phyloP scores from a whole-genome alignment of 1,139 yeast species.

The Nakaseomyces kungkrabaensis region DNA sequence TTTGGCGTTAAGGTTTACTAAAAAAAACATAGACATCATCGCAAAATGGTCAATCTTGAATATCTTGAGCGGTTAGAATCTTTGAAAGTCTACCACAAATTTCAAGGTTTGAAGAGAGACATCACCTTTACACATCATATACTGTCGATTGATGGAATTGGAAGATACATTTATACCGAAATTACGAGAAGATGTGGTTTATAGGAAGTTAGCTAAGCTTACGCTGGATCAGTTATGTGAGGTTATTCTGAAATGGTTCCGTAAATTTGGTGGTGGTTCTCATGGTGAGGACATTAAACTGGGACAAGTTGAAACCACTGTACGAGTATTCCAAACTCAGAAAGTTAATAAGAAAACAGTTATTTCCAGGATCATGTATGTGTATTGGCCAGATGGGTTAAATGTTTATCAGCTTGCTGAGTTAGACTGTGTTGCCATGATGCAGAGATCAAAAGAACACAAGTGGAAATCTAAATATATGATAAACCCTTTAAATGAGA shows the following conservation, averaged over 20 bases:
- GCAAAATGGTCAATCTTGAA: no score
- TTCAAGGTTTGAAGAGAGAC: no score
- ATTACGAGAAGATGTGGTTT: not conserved
- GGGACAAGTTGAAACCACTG: constrained; percentile 13
- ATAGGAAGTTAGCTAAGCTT: not conserved
- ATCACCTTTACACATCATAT: no score
- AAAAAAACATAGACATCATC: no score
- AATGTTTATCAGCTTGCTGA: constrained; percentile 64
- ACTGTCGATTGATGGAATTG: not conserved
- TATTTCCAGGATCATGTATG: constrained; percentile 34
- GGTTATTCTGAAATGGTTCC: constrained; percentile 4
- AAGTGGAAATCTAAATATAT: constrained; percentile 36
- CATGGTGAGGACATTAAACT: constrained; percentile 9
- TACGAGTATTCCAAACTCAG: constrained; percentile 19
- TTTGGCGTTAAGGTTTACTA: no score
- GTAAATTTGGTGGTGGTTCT: constrained; percentile 9
- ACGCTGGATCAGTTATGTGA: constrained; percentile 3
- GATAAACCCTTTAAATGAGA: not conserved
- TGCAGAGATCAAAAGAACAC: constrained; percentile 44
- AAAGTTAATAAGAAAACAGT: constrained; percentile 5
- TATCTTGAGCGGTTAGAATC: no score
- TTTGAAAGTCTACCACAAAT: no score
- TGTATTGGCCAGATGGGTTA: constrained; percentile 55
- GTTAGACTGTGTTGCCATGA: constrained; percentile 54
- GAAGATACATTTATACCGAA: not conserved